Conservation (phyloP, 2,329 filamentous ascomycete genomes). For the Colletotrichum sp. region DNA sequence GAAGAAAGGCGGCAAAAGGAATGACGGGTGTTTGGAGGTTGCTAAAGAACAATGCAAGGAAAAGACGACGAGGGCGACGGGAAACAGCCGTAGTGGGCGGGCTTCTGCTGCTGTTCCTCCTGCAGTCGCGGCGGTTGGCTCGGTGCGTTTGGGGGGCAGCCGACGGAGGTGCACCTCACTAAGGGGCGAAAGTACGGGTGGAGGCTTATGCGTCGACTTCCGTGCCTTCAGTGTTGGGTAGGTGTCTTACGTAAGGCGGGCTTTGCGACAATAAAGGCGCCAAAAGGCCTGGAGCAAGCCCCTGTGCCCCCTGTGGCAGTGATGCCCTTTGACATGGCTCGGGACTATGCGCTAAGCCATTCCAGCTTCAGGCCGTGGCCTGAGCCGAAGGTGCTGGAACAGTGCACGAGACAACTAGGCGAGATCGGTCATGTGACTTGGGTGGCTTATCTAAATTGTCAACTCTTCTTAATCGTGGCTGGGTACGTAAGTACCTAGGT, state of each 20-base stretch:
- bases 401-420: not conserved
- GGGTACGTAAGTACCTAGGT: no score
- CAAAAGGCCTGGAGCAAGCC: not conserved
- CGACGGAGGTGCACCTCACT: not conserved
- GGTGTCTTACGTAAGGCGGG: not conserved
- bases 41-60: constrained; percentile 10
- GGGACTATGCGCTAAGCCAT: not conserved
- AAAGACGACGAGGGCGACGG: not conserved
- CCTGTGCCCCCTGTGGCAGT: not conserved
- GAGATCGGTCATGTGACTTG: no score
- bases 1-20: constrained; percentile 4
- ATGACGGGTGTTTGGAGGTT: not conserved
- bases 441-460: no score
- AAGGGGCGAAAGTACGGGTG: not conserved
- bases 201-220: not conserved
- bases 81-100: not conserved
- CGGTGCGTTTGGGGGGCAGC: not conserved
- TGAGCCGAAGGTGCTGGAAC: constrained; percentile 4
- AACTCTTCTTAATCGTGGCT: no score
- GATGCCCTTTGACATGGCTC: not conserved
- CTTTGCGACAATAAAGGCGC: not conserved
- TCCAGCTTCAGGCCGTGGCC: not conserved
- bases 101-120: not conserved
- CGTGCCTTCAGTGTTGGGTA: not conserved
- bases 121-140: not conserved